phyloP scores from a whole-genome alignment of 1,284 basidiomycete genomes.

The Cystobasidiaceae sp. region DNA sequence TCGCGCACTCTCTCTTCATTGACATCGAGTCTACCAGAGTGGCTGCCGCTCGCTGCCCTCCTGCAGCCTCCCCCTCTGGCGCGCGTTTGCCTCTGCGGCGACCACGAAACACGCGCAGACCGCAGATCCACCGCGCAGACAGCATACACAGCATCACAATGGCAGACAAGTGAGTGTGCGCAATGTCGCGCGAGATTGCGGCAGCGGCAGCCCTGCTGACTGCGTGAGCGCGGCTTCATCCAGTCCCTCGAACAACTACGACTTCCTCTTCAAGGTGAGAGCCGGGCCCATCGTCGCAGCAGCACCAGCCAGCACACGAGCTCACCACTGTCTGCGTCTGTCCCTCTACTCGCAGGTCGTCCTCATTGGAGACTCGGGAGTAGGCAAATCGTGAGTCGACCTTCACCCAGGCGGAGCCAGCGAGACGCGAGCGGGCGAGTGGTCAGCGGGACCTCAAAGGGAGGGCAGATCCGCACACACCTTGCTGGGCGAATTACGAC shows the following conservation, averaged over 20 bases:
- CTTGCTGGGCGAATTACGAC: no score
- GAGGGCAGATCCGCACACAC: no score
- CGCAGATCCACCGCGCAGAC: neutral
- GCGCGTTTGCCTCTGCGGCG: neutral
- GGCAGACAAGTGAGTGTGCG: conserved; percentile 25
- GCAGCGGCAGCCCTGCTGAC: neutral
- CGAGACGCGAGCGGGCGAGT: no score
- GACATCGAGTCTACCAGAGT: neutral
- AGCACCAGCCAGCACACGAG: neutral
- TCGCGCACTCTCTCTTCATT: no score
- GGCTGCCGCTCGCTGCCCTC: neutral
- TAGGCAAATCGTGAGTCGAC: conserved; percentile 74
- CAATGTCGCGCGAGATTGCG: no score
- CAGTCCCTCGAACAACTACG: conserved; percentile 64
- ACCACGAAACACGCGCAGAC: neutral
- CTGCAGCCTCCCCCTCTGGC: neutral
- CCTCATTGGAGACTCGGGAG: conserved; percentile 96
- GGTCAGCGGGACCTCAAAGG: no score
- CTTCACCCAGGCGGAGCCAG: neutral
- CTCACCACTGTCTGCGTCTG: neutral
- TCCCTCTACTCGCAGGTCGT: conserved; percentile 61
- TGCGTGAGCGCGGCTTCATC: no score
- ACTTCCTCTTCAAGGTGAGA: conserved; percentile 89
- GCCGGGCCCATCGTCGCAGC: neutral
- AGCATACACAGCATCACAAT: neutral